Conservation (phyloP, 495 filamentous ascomycete species). For the Staphylotrichum tortipilum region DNA sequence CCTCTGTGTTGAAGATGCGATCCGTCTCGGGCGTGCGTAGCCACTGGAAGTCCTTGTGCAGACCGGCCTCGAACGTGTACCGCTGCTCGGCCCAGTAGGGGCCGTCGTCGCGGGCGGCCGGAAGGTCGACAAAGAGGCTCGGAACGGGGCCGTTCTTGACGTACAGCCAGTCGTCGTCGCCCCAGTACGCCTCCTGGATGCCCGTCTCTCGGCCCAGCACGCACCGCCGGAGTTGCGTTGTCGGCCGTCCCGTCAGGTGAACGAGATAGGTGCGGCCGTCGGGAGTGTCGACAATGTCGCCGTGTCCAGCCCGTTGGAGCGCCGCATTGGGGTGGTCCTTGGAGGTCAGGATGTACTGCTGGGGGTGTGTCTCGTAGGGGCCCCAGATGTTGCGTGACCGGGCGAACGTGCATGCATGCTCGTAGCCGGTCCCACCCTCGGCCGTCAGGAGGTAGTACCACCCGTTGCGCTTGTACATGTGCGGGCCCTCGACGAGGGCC, state of each 20-base stretch:
- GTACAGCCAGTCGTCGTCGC: slow-evolving; percentile 47
- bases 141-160: slow-evolving; percentile 49
- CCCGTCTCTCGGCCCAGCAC: slow-evolving; percentile 47
- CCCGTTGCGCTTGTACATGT: slow-evolving; percentile 54
- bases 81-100: slow-evolving; percentile 44
- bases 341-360: slow-evolving; percentile 38
- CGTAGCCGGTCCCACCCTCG: slow-evolving; percentile 54
- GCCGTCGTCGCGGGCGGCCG: slow-evolving; percentile 36
- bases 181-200: slow-evolving; percentile 48
- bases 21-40: slow-evolving; percentile 46
- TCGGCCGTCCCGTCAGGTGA: slow-evolving; percentile 46
- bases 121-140: slow-evolving; percentile 44
- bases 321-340: slow-evolving; percentile 38
- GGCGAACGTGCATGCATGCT: slow-evolving; percentile 46
- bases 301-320: slow-evolving; percentile 49
- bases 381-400: slow-evolving; percentile 48
- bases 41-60: slow-evolving; percentile 50
- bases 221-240: slow-evolving; percentile 44
- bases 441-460: slow-evolving; percentile 64
- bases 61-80: slow-evolving; percentile 39
- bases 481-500: slow-evolving; percentile 52
- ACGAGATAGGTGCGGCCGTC: slow-evolving; percentile 49
- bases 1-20: slow-evolving; percentile 38
- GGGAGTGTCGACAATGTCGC: slow-evolving; percentile 50
- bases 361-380: slow-evolving; percentile 48